Evolutionary conservation across 75 land plant genomes (phyloP), one percentile per base, ranked within the genome.

Genomic region (Pinus taeda): DNA sequence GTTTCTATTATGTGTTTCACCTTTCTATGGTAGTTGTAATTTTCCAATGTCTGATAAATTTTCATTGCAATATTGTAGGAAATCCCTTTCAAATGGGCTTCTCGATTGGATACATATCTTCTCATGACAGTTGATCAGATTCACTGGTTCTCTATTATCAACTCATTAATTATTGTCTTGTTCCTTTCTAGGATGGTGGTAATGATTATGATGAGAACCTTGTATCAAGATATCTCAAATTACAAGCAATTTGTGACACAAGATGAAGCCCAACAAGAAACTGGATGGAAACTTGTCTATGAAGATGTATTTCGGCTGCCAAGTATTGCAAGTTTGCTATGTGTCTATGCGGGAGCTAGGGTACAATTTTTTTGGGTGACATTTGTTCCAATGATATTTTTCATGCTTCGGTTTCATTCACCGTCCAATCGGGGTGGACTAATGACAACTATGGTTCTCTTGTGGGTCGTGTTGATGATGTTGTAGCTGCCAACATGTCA

Each of bases 141-240:
- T 0, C 26, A 26, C 26, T 26, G 92, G 92, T 90, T 90, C 74
- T 90, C 92, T 18, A 90, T 90, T 42, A 81, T 90, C 36, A 90
- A 90, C 76, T 90, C 92, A n/a, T 83, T 85, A 11, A 88, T 90
- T 90, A 88, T 90, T 60, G 89, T 84, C 14, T 61, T 91, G 57
- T 91, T 91, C 84, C 83, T 89, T 24, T 85, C 89, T 6, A 85
- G 93, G 88, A 86, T 26, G 26, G 26, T 26, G 26, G 26, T 26
- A 26, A 26, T 26, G 26, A 26, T 26, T 26, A 26, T 26, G 26
- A 26, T 26, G 26, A 26, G 26, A 26, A 26, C 26, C 26, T 26
- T 26, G 26, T 26, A 26, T 26, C 0, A 0, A 0, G 26, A 26
- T 26, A 26, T 26, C 26, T 26, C 26, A 26, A 26, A 26, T 26